Conservation (phyloP, 768 basidiomycete species). For the Leccinum uliginosum region DNA sequence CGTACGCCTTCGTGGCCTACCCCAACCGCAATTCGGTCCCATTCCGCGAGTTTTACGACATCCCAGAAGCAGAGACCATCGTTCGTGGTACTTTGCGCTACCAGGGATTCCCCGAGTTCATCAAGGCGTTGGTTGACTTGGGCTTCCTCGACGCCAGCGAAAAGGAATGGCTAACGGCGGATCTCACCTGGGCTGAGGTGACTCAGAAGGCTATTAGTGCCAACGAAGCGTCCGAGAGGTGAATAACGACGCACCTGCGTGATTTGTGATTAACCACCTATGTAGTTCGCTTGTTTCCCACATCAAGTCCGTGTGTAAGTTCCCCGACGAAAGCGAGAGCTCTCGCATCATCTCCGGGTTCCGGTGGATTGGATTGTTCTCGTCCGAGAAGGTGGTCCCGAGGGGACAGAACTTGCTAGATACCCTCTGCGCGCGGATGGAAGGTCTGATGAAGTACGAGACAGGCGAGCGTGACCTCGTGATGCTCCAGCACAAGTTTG, state of each 20-base stretch:
- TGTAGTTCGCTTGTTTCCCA: slow-evolving; percentile 66
- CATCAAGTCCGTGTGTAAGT: slow-evolving; percentile 64
- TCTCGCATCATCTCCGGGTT: slow-evolving; percentile 84
- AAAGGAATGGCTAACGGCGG: slow-evolving; percentile 74
- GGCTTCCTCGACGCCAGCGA: slow-evolving; percentile 77
- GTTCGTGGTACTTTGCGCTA: slow-evolving; percentile 92
- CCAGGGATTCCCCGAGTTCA: slow-evolving; percentile 96
- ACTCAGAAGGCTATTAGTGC: slow-evolving; percentile 73
- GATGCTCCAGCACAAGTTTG: slow-evolving; percentile 98
- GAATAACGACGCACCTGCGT: slow-evolving; percentile 1
- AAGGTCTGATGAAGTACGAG: slow-evolving; percentile 90
- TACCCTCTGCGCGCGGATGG: slow-evolving; percentile 87
- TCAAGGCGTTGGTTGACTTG: slow-evolving; percentile 79
- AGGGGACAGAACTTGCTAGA: slow-evolving; percentile 81
- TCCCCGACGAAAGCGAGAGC: slow-evolving; percentile 68
- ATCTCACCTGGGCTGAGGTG: slow-evolving; percentile 79
- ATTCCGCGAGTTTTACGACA: slow-evolving; percentile 88
- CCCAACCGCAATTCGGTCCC: slow-evolving; percentile 93
- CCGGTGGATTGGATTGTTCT: slow-evolving; percentile 93
- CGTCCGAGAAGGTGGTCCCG: slow-evolving; percentile 53
- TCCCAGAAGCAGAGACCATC: slow-evolving; percentile 90
- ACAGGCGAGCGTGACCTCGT: slow-evolving; percentile 91
- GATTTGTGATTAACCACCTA: slow-evolving; percentile 1
- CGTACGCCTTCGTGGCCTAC: slow-evolving; percentile 94
- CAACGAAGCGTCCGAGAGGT: slow-evolving; percentile 67